Evolutionary conservation across 2,329 filamentous ascomycete genomes (phyloP).

Genomic region (Ceratocystis colombiana): DNA sequence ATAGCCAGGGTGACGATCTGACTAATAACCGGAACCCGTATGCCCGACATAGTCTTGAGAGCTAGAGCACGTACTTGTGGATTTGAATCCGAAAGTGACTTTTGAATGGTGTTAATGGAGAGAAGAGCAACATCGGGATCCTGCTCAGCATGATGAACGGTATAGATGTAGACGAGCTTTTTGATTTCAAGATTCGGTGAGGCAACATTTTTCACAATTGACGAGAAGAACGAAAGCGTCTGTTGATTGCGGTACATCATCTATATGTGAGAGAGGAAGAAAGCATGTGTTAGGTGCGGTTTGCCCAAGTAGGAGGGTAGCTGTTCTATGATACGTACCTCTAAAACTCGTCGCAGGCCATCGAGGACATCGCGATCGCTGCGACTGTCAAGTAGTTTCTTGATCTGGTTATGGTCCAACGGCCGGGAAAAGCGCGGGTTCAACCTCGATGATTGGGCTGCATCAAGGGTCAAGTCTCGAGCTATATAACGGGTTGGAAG

Average conservation of each 20-base stretch:
- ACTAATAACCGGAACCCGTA: slow-evolving; percentile 92
- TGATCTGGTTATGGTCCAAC: slow-evolving; percentile 72
- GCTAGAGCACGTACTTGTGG: slow-evolving; percentile 86
- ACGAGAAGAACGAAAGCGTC: slow-evolving; percentile 89
- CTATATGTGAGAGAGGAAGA: slow-evolving; percentile 37
- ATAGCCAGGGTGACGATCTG: slow-evolving; percentile 95
- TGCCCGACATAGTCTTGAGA: slow-evolving; percentile 91
- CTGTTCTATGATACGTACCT: slow-evolving; percentile 45
- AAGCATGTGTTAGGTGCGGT: background rate
- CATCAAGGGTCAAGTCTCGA: slow-evolving; percentile 93
- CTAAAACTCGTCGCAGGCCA: slow-evolving; percentile 76
- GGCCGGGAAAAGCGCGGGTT: slow-evolving; percentile 52
- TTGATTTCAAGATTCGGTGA: slow-evolving; percentile 91
- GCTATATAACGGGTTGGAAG: slow-evolving; percentile 44
- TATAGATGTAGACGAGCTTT: slow-evolving; percentile 97
- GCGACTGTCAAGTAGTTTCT: slow-evolving; percentile 87
- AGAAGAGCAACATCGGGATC: slow-evolving; percentile 91
- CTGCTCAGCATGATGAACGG: slow-evolving; percentile 90
- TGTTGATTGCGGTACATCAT: slow-evolving; percentile 92
- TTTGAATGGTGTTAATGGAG: slow-evolving; percentile 98
- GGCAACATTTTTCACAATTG: slow-evolving; percentile 94
- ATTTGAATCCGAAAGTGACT: slow-evolving; percentile 85
- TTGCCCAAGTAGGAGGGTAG: background rate
- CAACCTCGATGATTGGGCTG: slow-evolving; percentile 74
- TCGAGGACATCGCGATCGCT: slow-evolving; percentile 89